A percentile compares a stretch with the other conserved stretches of the same genome.
These are phyloP conservation scores for Cordyceps pruinosa DNA, from an alignment of 2,329 filamentous ascomycete species.

Conservation along the genomic window DNA sequence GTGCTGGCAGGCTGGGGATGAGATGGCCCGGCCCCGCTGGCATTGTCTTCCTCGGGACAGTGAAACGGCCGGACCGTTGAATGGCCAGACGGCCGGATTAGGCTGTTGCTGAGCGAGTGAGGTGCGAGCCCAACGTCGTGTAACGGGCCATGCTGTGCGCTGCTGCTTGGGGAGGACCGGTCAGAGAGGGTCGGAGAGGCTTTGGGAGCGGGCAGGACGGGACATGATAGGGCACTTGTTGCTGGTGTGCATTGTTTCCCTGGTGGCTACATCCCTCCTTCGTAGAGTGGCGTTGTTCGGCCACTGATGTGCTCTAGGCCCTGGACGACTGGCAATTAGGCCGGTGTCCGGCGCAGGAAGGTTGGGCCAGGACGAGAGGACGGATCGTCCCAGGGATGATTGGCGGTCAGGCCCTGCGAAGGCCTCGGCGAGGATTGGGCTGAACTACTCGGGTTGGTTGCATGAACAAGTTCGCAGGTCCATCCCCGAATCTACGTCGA, in stretches of 20 bases:
- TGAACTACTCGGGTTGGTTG: not conserved
- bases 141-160: not conserved
- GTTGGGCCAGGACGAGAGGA: not conserved
- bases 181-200: not conserved
- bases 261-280: not conserved
- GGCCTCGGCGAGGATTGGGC: not conserved
- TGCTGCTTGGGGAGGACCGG: not conserved
- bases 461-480: not conserved
- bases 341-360: not conserved
- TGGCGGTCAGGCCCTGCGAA: not conserved
- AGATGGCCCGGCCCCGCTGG: not conserved
- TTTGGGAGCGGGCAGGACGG: not conserved
- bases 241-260: not conserved
- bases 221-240: too few relatives aligned
- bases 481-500: not conserved
- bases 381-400: not conserved
- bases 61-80: too few relatives aligned
- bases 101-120: conserved; percentile 2
- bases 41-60: too few relatives aligned
- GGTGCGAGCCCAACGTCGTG: conserved; percentile 5
- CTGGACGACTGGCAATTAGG: not conserved
- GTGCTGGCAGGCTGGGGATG: conserved; percentile 7
- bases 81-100: conserved; percentile 2
- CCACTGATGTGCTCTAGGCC: not conserved
- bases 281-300: not conserved